Evolutionary conservation across 176 grass and related monocot genomes (phyloP).

Genomic region (Ensete glaucum): DNA sequence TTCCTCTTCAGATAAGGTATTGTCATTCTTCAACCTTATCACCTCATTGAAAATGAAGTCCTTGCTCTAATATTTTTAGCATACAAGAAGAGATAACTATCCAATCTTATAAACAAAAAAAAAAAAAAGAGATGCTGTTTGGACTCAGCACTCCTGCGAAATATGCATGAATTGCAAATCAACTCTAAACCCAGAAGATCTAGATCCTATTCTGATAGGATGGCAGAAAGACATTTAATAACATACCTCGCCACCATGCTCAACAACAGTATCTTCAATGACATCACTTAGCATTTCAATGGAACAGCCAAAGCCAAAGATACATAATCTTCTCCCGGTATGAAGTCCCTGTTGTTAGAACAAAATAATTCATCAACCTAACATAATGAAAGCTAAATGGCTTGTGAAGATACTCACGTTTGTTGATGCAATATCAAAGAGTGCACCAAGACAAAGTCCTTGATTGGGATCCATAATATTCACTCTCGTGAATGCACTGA

Average conservation of each 20-base stretch:
- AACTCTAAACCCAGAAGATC: neutral
- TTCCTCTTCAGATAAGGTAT: neutral
- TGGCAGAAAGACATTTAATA: neutral
- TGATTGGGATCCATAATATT: conserved; percentile 87
- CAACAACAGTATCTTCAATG: conserved; percentile 82
- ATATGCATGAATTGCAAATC: neutral
- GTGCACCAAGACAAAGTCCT: conserved; percentile 84
- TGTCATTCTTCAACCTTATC: neutral
- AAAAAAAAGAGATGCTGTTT: too few relatives aligned
- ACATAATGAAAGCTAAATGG: neutral
- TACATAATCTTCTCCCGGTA: conserved; percentile 87
- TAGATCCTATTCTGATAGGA: neutral
- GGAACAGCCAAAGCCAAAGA: conserved; percentile 86
- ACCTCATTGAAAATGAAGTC: too few relatives aligned
- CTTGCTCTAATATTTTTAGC: too few relatives aligned
- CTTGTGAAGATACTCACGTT: conserved; percentile 38
- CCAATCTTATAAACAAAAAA: too few relatives aligned
- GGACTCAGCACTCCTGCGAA: neutral
- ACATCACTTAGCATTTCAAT: conserved; percentile 97
- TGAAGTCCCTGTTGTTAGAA: conserved; percentile 61
- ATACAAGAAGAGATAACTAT: too few relatives aligned
- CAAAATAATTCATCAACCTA: conserved; percentile 12
- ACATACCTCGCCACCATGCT: conserved; percentile 87
- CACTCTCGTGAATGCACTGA: conserved; percentile 63
- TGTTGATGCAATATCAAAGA: conserved; percentile 96